Evolutionary conservation across 2,329 filamentous ascomycete genomes (phyloP).

Genomic region (Pleoardoris graminearum): DNA sequence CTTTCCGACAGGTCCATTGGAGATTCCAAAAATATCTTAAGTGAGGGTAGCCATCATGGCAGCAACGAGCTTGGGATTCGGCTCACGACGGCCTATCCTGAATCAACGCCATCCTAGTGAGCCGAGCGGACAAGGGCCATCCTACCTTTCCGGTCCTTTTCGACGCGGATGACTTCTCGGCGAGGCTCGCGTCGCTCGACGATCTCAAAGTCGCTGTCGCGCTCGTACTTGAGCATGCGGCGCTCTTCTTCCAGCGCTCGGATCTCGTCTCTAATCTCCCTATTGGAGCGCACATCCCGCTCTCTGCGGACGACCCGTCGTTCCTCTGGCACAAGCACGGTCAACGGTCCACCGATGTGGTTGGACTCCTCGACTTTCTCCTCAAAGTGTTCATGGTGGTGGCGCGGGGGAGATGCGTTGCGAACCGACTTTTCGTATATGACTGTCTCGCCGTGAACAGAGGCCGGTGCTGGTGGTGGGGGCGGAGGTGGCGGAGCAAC

Average conservation of each 20-base stretch:
- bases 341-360: slow-evolving; percentile 51
- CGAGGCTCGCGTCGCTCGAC: slow-evolving; percentile 58
- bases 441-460: slow-evolving; percentile 19
- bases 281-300: slow-evolving; percentile 50
- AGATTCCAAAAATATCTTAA: slow-evolving; percentile 20
- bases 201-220: slow-evolving; percentile 63
- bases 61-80: slow-evolving; percentile 50
- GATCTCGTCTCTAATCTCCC: slow-evolving; percentile 74
- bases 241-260: slow-evolving; percentile 69
- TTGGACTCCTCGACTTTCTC: slow-evolving; percentile 53
- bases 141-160: slow-evolving; percentile 96
- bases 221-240: slow-evolving; percentile 60
- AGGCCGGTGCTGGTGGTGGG: slow-evolving; percentile 25
- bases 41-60: slow-evolving; percentile 50
- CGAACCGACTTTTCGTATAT: slow-evolving; percentile 40
- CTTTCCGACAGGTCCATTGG: no score
- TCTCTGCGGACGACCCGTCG: slow-evolving; percentile 23
- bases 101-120: slow-evolving; percentile 51
- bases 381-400: slow-evolving; percentile 41
- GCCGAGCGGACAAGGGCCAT: slow-evolving; percentile 81
- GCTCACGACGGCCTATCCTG: slow-evolving; percentile 42
- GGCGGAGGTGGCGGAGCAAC: slow-evolving; percentile 16
- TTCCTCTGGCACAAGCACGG: slow-evolving; percentile 52
- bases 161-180: slow-evolving; percentile 67
- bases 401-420: slow-evolving; percentile 36